Conservation (phyloP, 2,329 filamentous ascomycete species). For the Fusarium denticulatum region DNA sequence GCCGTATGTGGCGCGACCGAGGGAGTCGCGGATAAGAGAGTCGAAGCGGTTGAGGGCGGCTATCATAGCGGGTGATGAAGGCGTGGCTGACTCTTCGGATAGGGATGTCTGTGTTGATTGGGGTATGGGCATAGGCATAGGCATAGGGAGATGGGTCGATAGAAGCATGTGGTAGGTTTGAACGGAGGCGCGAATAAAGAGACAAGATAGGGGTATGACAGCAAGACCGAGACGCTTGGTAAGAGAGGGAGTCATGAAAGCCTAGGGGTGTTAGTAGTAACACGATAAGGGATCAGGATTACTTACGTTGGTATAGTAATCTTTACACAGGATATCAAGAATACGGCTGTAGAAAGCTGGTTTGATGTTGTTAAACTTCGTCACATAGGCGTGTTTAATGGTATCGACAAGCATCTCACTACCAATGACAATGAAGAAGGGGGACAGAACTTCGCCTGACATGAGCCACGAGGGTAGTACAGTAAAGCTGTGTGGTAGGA, state of each 20-base stretch:
- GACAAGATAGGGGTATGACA: conserved; percentile 89
- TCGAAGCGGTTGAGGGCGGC: conserved; percentile 84
- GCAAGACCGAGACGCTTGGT: conserved; percentile 90
- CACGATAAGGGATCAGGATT: not conserved
- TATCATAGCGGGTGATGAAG: conserved; percentile 77
- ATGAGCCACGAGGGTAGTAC: conserved; percentile 81
- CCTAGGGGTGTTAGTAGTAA: conserved; percentile 57
- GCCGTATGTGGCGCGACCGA: conserved; percentile 78
- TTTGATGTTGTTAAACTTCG: conserved; percentile 97
- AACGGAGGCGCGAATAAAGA: conserved; percentile 93
- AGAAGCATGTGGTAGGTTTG: conserved; percentile 99
- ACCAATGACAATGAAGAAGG: conserved; percentile 91
- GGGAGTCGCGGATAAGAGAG: conserved; percentile 76
- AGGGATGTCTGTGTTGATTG: conserved; percentile 73
- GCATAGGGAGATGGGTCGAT: conserved; percentile 82
- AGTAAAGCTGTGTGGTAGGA: conserved; percentile 90
- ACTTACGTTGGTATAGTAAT: conserved; percentile 92
- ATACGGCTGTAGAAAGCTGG: conserved; percentile 89
- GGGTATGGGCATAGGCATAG: conserved; percentile 73
- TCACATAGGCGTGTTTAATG: conserved; percentile 97
- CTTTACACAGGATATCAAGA: conserved; percentile 93
- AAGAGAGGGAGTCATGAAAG: conserved; percentile 89
- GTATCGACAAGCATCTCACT: conserved; percentile 98
- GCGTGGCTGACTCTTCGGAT: conserved; percentile 68
- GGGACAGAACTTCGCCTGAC: conserved; percentile 87